Conservation (phyloP, 1,284 basidiomycete species). For the Malassezia nana region DNA sequence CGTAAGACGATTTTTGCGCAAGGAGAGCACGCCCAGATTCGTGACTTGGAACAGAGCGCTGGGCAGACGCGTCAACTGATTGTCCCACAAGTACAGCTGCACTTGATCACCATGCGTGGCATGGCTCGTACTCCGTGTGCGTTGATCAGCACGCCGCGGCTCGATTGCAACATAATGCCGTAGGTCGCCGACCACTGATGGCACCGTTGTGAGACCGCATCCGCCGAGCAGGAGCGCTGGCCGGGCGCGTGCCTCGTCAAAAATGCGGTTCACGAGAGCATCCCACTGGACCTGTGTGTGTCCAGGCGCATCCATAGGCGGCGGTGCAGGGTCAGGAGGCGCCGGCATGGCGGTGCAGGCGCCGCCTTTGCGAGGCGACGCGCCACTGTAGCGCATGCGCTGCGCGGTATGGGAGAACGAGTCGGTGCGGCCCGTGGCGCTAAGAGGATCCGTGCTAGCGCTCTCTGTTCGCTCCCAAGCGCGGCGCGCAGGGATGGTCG, state of each 20-base stretch:
- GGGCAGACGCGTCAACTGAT: slow-evolving; percentile 32
- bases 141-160: slow-evolving; percentile 12
- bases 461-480: slow-evolving; percentile 19
- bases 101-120: not conserved
- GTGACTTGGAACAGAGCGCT: slow-evolving; percentile 41
- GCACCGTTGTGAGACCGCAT: slow-evolving; percentile 12
- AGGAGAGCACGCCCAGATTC: slow-evolving; percentile 40
- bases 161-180: slow-evolving; percentile 23
- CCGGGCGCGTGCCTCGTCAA: slow-evolving; percentile 14
- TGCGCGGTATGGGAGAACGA: not conserved
- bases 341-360: not conserved
- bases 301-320: not conserved
- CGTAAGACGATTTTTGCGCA: slow-evolving; percentile 40
- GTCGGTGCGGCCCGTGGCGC: slow-evolving; percentile 8
- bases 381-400: slow-evolving; percentile 12
- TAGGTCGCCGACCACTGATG: slow-evolving; percentile 22
- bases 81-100: slow-evolving; percentile 24
- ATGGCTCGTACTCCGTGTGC: not conserved
- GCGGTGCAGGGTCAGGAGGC: not conserved
- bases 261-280: slow-evolving; percentile 15
- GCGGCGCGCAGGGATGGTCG: not conserved
- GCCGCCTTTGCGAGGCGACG: slow-evolving; percentile 10
- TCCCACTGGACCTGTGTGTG: slow-evolving; percentile 9
- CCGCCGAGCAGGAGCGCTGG: slow-evolving; percentile 19
- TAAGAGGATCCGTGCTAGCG: slow-evolving; percentile 20